Evolutionary conservation across 768 basidiomycete genomes (phyloP), one percentile per base, ranked within the genome.

Genomic region (Sporobolomyces roseus): DNA sequence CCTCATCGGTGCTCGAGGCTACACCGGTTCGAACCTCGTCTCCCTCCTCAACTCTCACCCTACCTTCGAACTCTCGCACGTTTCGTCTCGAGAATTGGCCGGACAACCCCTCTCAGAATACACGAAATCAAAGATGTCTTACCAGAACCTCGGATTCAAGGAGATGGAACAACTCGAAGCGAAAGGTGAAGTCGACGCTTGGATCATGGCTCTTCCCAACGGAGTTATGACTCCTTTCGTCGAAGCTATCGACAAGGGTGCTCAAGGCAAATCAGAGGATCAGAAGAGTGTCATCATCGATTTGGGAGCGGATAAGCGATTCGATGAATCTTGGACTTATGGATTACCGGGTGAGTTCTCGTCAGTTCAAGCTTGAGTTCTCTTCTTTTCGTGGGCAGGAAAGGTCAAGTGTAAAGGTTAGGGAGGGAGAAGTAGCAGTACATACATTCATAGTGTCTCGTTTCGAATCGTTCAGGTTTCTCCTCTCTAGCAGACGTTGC

Each of bases 121-220:
- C 80, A 85, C 85, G 71, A 94, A 94, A 79, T 79, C 84, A 0
- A 63, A 82, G 1, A 78, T 98, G 53, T 83, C 78, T 21, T 97
- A 96, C 81, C 85, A 86, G 66, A 91, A 94, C 79, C 83, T 99
- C 21, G 87, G 87, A 0, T 78, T 83, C 14, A 80, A 82, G 65
- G 90, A 96, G 73, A 89, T 97, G 14, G 87, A 90, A 78, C 82
- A 80, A 77, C 89, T 99, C 87, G 96, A 97, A 80, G 86, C 87
- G 79, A 81, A 85, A 56, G 87, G 89, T 13, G 89, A 88, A 76
- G 91, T 99, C 23, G 94, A 99, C 77, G 94, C 92, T 13, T 99
- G 96, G 94, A 86, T 98, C 61, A 93, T 97, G 90, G 96, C 96
- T 3, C 84, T 99, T 54, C 96, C 96, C n/a, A 99, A 98, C 74